A percentile compares a stretch with the other conserved stretches of the same genome.
These are phyloP conservation scores for Trichoderma citrinoviride DNA, from an alignment of 2,329 filamentous ascomycete genomes.

Conservation along the genomic window DNA sequence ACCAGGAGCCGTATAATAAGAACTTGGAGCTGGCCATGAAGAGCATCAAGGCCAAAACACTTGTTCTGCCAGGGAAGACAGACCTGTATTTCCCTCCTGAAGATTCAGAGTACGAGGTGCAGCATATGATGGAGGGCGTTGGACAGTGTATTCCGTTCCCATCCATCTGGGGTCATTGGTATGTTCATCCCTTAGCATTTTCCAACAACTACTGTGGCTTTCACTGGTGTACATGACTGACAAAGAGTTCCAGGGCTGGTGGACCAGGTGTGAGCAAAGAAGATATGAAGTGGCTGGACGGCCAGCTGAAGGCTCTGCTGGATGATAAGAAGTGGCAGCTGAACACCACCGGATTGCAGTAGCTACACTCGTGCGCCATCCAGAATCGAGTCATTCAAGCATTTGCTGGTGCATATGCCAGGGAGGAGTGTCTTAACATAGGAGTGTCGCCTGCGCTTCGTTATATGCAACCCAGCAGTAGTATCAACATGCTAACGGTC, in stretches of 20 bases:
- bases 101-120: slow-evolving; percentile 72
- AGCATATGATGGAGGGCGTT: slow-evolving; percentile 39
- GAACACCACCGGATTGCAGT: background rate
- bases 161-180: slow-evolving; percentile 45
- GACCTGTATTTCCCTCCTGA: slow-evolving; percentile 82
- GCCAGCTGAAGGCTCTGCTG: slow-evolving; percentile 52
- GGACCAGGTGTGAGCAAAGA: slow-evolving; percentile 69
- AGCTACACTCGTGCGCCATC: background rate
- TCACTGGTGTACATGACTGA: background rate
- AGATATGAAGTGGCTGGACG: slow-evolving; percentile 70
- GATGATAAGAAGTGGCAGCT: slow-evolving; percentile 24
- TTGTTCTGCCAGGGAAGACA: slow-evolving; percentile 69
- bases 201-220: background rate
- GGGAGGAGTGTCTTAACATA: background rate
- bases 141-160: slow-evolving; percentile 40
- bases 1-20: slow-evolving; percentile 65
- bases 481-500: background rate
- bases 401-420: background rate
- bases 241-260: slow-evolving; percentile 48
- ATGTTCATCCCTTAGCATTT: background rate
- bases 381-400: background rate
- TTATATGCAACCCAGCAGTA: background rate
- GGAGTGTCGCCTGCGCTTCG: background rate
- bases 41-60: slow-evolving; percentile 67
- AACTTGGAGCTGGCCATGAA: slow-evolving; percentile 64